These are phyloP conservation scores for Kluyveromyces sp. DNA, from an alignment of 1,139 yeast species.

Conservation along the genomic window DNA sequence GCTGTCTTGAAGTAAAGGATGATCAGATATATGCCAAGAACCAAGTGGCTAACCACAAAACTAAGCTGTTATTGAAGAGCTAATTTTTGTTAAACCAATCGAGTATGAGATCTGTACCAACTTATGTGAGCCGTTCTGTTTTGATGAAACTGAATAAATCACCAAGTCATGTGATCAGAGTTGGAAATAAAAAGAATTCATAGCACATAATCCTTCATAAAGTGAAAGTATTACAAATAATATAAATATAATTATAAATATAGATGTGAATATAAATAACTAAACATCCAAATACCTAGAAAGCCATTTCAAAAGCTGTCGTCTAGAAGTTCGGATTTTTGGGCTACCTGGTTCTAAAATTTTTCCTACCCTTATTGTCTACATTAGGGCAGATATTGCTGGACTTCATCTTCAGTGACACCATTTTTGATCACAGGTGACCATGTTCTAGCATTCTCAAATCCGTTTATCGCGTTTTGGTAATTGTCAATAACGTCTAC, in stretches of 20 bases:
- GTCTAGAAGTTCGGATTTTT: too few relatives aligned
- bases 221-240: background rate
- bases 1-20: background rate
- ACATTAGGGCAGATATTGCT: slow-evolving; percentile 1
- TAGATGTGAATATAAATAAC: background rate
- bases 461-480: slow-evolving; percentile 63
- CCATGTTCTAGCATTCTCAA: slow-evolving; percentile 67
- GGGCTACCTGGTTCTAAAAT: background rate
- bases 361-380: background rate
- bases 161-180: background rate
- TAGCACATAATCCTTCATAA: background rate
- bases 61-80: too few relatives aligned
- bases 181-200: background rate
- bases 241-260: background rate
- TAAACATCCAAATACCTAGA: too few relatives aligned
- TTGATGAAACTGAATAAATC: background rate
- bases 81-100: too few relatives aligned
- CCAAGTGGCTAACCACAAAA: background rate
- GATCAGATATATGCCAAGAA: background rate
- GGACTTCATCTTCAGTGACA: slow-evolving; percentile 28
- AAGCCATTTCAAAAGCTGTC: too few relatives aligned
- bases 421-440: slow-evolving; percentile 57
- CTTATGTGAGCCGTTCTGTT: background rate
- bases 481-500: slow-evolving; percentile 65
- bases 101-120: too few relatives aligned